Conservation (phyloP, 2,329 filamentous ascomycete species). For the Thermoascus crustaceus region DNA sequence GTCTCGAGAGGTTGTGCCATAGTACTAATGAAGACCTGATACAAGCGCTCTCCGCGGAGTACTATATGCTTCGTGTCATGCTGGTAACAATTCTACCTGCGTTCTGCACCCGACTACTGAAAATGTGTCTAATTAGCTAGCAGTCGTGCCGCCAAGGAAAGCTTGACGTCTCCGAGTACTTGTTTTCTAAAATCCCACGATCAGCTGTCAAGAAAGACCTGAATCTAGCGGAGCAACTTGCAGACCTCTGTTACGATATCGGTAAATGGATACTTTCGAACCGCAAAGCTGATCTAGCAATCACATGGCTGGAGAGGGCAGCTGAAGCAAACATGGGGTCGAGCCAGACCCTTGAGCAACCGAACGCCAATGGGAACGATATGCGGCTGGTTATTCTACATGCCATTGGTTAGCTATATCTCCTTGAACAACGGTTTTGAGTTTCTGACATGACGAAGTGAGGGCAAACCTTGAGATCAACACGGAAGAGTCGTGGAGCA, state of each 20-base stretch:
- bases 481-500: constrained; percentile 37
- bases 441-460: constrained; percentile 12
- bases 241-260: constrained; percentile 64
- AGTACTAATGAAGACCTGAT: constrained; percentile 4
- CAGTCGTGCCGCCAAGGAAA: constrained; percentile 68
- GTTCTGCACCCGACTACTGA: background rate
- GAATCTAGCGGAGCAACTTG: constrained; percentile 50
- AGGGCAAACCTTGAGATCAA: constrained; percentile 25
- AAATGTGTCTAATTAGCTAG: constrained; percentile 4
- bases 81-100: constrained; percentile 45
- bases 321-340: constrained; percentile 46
- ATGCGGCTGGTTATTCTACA: constrained; percentile 61
- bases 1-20: too few relatives aligned
- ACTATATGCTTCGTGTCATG: constrained; percentile 56
- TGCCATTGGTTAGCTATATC: constrained; percentile 43
- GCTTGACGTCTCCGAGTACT: constrained; percentile 68
- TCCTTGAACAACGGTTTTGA: constrained; percentile 34
- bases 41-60: constrained; percentile 42
- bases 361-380: constrained; percentile 55
- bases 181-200: constrained; percentile 56
- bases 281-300: constrained; percentile 47
- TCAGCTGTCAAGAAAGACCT: constrained; percentile 36
- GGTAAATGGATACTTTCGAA: constrained; percentile 52
- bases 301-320: constrained; percentile 67
- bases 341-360: constrained; percentile 44